Evolutionary conservation across 148 eudicot species (phyloP), one percentile per base, ranked within the genome.

Genomic region (Nepenthes mirabilis): DNA sequence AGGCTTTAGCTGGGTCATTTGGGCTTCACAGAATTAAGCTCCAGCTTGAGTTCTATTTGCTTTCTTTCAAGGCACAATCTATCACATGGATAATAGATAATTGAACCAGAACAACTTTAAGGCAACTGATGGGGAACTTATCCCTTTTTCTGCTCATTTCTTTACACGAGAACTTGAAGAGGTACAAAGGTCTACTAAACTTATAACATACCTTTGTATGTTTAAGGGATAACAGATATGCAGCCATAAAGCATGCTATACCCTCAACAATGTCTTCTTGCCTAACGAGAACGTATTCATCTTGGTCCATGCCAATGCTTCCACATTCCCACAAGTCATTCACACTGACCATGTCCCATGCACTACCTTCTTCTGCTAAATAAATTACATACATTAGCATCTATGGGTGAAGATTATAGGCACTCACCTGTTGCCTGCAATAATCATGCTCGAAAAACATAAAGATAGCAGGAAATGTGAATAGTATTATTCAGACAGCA

Each of bases 211-310:
- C 99, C 99, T 93, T 93, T 2, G 99, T 83, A 68, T 89, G 74
- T 72, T 93, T 71, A 61, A 88, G 83, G 57, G 99, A 93, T 48
- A 84, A 51, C 47, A 93, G 60, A 70, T 89, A 89, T n/a, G 91
- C 84, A 60, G 97, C 91, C 96, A 89, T 86, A 78, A 83, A 93
- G 75, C 87, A 77, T 9, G 99, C 96, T 7, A 93, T 84, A 54
- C 99, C 96, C 60, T 93, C 91, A 9, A 86, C 83, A 56, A 93
- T 93, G 82, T 93, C 99, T 71, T 93, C 99, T 76, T 88, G 89
- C 67, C 78, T 77, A 56, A 93, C 99, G 36, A 93, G 77, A 52
- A 93, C 87, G 59, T 79, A 93, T 56, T 88, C 98, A 69, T 93
- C 96, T 62, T 80, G 76, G 55, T 86, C 95, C 45, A 56, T 60